Evolutionary conservation across 768 basidiomycete species (phyloP).

Genomic region (Lentinula aciculospora): DNA sequence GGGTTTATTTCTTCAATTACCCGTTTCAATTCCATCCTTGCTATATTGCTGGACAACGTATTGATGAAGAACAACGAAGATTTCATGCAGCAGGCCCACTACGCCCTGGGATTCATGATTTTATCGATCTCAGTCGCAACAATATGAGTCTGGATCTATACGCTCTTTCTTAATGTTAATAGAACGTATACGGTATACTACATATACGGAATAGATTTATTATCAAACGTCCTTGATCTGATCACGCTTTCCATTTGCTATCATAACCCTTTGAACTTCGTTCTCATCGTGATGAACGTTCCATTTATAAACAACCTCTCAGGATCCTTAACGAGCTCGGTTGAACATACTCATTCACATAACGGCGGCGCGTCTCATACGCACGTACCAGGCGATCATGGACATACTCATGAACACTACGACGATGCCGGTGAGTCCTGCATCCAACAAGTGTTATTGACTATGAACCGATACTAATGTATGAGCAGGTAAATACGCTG

Average conservation of each 20-base stretch:
- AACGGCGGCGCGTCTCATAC: conserved; percentile 46
- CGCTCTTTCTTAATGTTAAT: not conserved
- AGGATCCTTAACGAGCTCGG: conserved; percentile 21
- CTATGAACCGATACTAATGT: not conserved
- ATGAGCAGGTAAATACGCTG: conserved; percentile 75
- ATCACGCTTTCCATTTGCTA: not conserved
- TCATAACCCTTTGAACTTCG: not conserved
- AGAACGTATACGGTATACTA: not conserved
- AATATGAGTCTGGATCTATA: not conserved
- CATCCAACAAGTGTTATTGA: not conserved
- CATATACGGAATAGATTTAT: too few relatives aligned
- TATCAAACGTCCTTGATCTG: not conserved
- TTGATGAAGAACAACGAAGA: too few relatives aligned
- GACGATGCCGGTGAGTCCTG: conserved; percentile 70
- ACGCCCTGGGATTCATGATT: too few relatives aligned
- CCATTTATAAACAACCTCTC: conserved; percentile 72
- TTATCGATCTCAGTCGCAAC: not conserved
- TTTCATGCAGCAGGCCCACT: too few relatives aligned
- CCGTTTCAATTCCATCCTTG: not conserved
- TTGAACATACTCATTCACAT: conserved; percentile 32
- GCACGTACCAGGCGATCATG: conserved; percentile 67
- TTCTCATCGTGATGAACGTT: conserved; percentile 49
- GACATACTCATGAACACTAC: conserved; percentile 91
- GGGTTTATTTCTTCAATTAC: not conserved
- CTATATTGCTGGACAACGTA: not conserved